These are phyloP conservation scores for Myriosclerotinia scirpicola DNA, from an alignment of 2,329 filamentous ascomycete genomes.

Conservation along the genomic window DNA sequence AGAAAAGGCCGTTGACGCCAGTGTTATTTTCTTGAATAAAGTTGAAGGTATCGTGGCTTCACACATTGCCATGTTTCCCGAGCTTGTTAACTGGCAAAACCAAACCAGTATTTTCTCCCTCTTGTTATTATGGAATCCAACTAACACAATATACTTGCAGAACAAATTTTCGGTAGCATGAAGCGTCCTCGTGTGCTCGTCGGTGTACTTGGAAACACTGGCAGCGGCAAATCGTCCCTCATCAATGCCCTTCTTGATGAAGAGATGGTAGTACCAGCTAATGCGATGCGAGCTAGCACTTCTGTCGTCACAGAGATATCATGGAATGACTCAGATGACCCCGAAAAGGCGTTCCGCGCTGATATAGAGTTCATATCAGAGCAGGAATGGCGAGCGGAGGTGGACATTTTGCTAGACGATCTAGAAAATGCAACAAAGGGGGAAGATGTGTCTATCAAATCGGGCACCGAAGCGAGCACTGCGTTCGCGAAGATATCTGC, in stretches of 20 bases:
- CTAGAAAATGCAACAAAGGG: neutral
- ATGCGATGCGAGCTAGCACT: constrained; percentile 12
- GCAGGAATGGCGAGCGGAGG: neutral
- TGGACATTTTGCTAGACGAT: neutral
- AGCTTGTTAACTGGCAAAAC: neutral
- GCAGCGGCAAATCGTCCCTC: constrained; percentile 9
- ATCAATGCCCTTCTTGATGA: constrained; percentile 22
- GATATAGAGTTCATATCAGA: constrained; percentile 15
- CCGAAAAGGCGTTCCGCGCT: neutral
- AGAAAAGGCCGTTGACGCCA: neutral
- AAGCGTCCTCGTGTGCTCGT: constrained; percentile 11
- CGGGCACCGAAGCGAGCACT: neutral
- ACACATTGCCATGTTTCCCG: neutral
- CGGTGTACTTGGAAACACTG: constrained; percentile 1
- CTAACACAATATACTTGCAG: neutral
- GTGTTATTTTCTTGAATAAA: neutral
- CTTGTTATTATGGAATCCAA: neutral
- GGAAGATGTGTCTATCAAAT: neutral
- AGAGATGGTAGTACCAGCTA: neutral
- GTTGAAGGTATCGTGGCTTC: neutral
- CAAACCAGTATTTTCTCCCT: neutral
- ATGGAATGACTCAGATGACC: constrained; percentile 10
- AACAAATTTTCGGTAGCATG: neutral
- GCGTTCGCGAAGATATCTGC: constrained; percentile 17
- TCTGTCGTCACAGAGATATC: constrained; percentile 14